Conservation (phyloP, 2,329 filamentous ascomycete species). For the Diaporthe citriasiana region DNA sequence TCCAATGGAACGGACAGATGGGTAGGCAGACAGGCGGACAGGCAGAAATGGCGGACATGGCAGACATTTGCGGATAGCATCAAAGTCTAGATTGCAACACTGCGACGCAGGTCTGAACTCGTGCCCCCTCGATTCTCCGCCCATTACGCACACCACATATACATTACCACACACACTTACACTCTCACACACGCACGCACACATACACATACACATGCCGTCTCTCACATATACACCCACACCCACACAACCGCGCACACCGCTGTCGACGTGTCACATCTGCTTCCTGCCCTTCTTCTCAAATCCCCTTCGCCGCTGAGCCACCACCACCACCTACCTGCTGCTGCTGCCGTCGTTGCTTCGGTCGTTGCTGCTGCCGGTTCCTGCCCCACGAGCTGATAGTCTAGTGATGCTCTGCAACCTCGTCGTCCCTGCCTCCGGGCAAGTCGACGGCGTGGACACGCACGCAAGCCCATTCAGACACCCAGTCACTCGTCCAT, state of each 20-base stretch:
- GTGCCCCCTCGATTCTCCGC: conserved; percentile 33
- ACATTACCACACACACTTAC: background rate
- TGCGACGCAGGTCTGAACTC: conserved; percentile 24
- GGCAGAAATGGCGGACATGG: background rate
- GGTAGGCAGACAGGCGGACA: conserved; percentile 5
- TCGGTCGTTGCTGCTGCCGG: background rate
- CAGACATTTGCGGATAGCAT: conserved; percentile 21
- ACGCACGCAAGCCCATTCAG: background rate
- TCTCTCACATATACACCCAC: background rate
- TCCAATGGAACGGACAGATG: background rate
- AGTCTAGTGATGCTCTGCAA: conserved; percentile 12
- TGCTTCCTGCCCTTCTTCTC: background rate
- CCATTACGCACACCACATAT: conserved; percentile 10
- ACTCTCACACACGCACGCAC: background rate
- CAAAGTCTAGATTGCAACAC: conserved; percentile 31
- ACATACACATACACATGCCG: background rate
- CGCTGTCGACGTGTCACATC: conserved; percentile 22
- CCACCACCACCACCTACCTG: background rate
- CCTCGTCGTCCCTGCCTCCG: conserved; percentile 12
- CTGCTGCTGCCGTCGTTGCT: background rate
- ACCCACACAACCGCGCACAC: background rate
- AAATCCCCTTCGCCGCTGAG: conserved; percentile 5
- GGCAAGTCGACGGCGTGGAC: conserved; percentile 32
- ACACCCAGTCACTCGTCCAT: background rate
- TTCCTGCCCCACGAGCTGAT: conserved; percentile 5